Evolutionary conservation across 129 eudicot species (phyloP), one percentile per base, ranked within the genome.

Genomic region (Pittosporum tobira): DNA sequence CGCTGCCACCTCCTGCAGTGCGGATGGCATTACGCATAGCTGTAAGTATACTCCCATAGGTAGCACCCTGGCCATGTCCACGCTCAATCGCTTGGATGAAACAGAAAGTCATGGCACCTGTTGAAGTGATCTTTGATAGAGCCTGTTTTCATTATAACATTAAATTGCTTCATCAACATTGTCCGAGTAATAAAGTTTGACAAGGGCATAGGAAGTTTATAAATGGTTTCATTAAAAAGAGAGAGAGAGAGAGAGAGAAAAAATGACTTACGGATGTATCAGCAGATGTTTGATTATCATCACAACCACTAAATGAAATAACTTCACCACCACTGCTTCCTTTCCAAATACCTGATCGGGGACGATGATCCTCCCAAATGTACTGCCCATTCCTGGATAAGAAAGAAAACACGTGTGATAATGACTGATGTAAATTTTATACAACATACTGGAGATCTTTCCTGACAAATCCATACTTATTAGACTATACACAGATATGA

Each of bases 281-380:
- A 28, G 96, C 94, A 10, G 99, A 87, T 66, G 94, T 87, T 70
- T 93, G 99, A 73, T 84, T 66, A 64, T 93, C 99, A 52, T 93
- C 96, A 66, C 99, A 93, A 37, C 99, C 99, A 59, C 99, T 91
- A 67, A 91, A 80, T 20, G 99, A 87, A 31, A 91, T 76, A 43
- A 75, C 96, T 83, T 91, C 96, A 25, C 99, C 99, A 48, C 99
- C 96, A 30, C 58, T 79, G 46, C 84, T 56, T 57, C 99, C 99
- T 77, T 93, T 93, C 91, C 82, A 79, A n/a, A 82, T 69, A 55
- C 99, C 99, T 25, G 94, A 65, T 65, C 82, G 71, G 54, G 99
- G 99, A 57, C 99, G 90, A 70, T 87, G 99, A 64, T 93, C 99
- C 77, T 93, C 96, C 99, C 99, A 93, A 48, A 63, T 70, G 73